Evolutionary conservation across 805 yeast species (phyloP), one percentile per base, ranked within the genome.

Genomic region (Candida ovalis): DNA sequence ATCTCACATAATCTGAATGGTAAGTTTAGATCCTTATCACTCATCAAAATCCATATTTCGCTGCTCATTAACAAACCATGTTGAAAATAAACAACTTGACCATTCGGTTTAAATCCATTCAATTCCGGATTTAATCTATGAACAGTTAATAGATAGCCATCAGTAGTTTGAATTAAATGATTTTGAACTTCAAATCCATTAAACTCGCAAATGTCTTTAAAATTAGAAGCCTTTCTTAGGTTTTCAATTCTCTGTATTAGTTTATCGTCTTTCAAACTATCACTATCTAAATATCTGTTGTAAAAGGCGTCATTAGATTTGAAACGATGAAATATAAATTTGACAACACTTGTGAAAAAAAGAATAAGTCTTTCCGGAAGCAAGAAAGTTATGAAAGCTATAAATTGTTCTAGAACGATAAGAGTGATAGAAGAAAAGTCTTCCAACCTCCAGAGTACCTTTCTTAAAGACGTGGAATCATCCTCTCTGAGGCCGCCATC

Each of bases 21-120:
- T 42, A 94, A 67, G 53, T 82, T 81, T 42, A 74, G 71, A 10
- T 56, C 46, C 4, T 50, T 54, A 1, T 53, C 67, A 50, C 50
- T 76, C 72, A 50, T 76, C 66, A 48, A 71, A 48, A 62, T 81
- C 76, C 61, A 82, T 65, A 87, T 73, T 60, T 94, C 98, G 40
- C 91, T 82, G 63, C 83, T 84, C 94, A 90, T 91, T 51, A 92
- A 72, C 44, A 92, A 71, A 0, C 98, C 98, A 61, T 92, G 98
- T 63, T 92, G 98, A 46, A 92, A 75, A 62, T 87, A 92, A 0
- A 87, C 86, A 1, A 85, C 84, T 45, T 78, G 74, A 2, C 68
- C 68, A 53, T 65, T 65, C 13, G 71, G 58, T 42, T 47, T 49
- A 43, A 55, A 55, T 3, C 70, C 72, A 36, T 65, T 58, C 4